Conservation (phyloP, 1,284 basidiomycete species). For the Boletus holoroseus region DNA sequence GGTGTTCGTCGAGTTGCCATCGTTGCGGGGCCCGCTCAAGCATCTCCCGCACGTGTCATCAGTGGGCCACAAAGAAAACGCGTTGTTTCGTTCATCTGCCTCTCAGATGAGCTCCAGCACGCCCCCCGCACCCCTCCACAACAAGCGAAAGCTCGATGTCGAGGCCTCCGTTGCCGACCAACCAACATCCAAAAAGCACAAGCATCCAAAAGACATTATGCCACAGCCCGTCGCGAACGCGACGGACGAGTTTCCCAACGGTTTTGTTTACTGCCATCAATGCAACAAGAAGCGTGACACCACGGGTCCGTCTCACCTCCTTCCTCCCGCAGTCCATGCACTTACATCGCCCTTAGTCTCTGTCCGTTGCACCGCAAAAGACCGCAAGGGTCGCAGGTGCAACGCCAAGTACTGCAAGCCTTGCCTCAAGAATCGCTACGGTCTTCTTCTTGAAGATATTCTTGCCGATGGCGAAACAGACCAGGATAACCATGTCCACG, state of each 20-base stretch:
- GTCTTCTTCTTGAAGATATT: constrained; percentile 47
- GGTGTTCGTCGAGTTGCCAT: constrained; percentile 57
- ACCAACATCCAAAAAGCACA: constrained; percentile 35
- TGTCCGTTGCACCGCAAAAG: constrained; percentile 48
- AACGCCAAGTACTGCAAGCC: constrained; percentile 53
- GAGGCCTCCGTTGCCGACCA: constrained; percentile 16
- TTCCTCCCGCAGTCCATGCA: constrained; percentile 3
- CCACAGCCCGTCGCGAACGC: constrained; percentile 10
- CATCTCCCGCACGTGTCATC: constrained; percentile 32
- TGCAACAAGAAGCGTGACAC: constrained; percentile 56
- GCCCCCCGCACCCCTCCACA: constrained; percentile 23
- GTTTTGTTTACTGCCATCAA: constrained; percentile 60
- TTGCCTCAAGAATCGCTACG: constrained; percentile 65
- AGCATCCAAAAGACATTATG: constrained; percentile 10
- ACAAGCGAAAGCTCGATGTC: constrained; percentile 40
- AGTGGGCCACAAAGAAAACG: constrained; percentile 50
- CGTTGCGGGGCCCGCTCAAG: constrained; percentile 31
- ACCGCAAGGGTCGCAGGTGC: constrained; percentile 41
- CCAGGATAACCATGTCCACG: constrained; percentile 35
- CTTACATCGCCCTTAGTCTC: constrained; percentile 32
- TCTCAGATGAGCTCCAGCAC: constrained; percentile 33
- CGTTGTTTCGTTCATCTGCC: constrained; percentile 40
- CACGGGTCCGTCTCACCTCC: constrained; percentile 36
- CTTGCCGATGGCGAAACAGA: constrained; percentile 29
- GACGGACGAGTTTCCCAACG: constrained; percentile 34